phyloP scores from a whole-genome alignment of 164 flowering plant species.

The Nymphaea thermarum region DNA sequence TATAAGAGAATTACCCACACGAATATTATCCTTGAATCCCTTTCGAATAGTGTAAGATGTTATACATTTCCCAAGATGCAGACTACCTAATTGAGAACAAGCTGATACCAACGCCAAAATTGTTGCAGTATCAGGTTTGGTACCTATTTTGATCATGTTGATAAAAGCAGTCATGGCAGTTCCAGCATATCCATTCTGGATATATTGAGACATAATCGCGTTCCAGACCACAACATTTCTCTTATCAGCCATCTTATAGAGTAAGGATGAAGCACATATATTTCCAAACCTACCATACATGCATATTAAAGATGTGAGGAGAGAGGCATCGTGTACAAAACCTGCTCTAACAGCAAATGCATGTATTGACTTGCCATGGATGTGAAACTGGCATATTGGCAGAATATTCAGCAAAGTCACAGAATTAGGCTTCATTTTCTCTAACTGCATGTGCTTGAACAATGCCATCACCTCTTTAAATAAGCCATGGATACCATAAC shows the following conservation, averaged over 20 bases:
- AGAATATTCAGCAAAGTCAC: conserved; percentile 39
- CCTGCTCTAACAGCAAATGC: conserved; percentile 31
- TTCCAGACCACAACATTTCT: conserved; percentile 44
- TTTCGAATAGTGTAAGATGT: conserved; percentile 6
- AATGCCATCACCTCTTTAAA: conserved; percentile 17
- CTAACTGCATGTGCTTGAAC: conserved; percentile 28
- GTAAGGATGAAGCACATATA: conserved; percentile 11
- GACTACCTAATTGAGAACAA: conserved; percentile 3
- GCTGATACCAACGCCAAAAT: conserved; percentile 7
- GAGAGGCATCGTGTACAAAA: conserved; percentile 17
- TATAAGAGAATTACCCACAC: conserved; percentile 32
- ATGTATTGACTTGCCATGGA: conserved; percentile 41
- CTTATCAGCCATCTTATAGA: conserved; percentile 32
- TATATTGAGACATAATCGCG: conserved; percentile 31
- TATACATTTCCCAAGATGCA: conserved; percentile 7
- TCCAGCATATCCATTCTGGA: conserved; percentile 14
- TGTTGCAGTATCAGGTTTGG: conserved; percentile 26
- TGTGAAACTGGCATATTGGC: conserved; percentile 23
- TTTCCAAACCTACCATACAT: conserved; percentile 42
- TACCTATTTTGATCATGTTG: conserved; percentile 20
- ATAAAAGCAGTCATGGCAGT: conserved; percentile 21
- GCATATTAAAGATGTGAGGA: conserved; percentile 40
- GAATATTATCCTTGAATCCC: conserved; percentile 6
- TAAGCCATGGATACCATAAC: conserved; percentile 23
- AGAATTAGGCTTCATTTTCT: conserved; percentile 32